Conservation (phyloP, 179 eudicot species). For the Monotropa hypopitys region DNA sequence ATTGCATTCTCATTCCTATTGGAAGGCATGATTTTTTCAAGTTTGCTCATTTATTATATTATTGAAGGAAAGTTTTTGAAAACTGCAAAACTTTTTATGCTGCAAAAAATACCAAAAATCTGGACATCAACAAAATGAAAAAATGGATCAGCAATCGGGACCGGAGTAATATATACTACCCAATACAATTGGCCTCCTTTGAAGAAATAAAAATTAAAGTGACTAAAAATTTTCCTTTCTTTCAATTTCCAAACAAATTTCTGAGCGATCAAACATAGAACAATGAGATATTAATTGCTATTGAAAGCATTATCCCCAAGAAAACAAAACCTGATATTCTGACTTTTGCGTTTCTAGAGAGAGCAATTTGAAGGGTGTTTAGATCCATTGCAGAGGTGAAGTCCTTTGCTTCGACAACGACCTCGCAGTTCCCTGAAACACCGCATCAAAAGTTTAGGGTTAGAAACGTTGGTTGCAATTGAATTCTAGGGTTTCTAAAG, state of each 20-base stretch:
- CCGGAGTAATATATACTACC: not conserved
- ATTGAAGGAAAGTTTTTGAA: not conserved
- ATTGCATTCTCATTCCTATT: not conserved
- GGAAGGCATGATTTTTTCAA: not conserved
- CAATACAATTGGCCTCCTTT: not conserved
- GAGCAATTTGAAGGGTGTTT: constrained; percentile 30
- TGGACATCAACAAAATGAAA: not conserved
- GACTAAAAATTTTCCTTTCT: not conserved
- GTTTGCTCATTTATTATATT: not conserved
- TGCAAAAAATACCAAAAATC: not conserved
- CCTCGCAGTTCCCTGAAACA: constrained; percentile 56
- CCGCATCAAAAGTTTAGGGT: not conserved
- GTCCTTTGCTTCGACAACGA: constrained; percentile 37
- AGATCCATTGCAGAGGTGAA: constrained; percentile 26
- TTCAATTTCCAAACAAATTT: not conserved
- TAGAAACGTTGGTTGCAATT: not conserved
- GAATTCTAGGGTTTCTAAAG: not conserved
- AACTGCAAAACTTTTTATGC: not conserved
- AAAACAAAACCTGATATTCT: constrained; percentile 40
- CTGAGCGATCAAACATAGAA: not conserved
- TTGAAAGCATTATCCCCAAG: not conserved
- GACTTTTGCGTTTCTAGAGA: constrained; percentile 35
- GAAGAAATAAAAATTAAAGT: not conserved
- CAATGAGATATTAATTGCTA: not conserved
- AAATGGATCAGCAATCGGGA: not conserved